Evolutionary conservation across 2,329 filamentous ascomycete species (phyloP).

Genomic region (Stylonectria norvegica): DNA sequence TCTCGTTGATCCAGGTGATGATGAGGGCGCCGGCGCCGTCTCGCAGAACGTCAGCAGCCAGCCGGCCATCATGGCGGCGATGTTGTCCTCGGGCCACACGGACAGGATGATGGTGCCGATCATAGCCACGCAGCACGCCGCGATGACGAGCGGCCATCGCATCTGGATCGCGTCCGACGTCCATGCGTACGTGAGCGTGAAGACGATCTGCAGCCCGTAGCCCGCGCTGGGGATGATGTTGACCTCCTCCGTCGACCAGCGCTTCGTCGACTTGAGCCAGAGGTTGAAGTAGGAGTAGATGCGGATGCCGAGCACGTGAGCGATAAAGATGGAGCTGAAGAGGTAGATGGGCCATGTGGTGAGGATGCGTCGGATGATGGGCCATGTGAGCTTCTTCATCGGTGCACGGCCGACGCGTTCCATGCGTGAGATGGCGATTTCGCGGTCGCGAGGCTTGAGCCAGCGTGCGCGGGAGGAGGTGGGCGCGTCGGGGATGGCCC

Average conservation of each 20-base stretch:
- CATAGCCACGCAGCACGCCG: slow-evolving; percentile 40
- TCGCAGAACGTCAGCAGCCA: slow-evolving; percentile 36
- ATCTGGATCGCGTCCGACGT: slow-evolving; percentile 50
- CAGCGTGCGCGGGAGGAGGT: slow-evolving; percentile 41
- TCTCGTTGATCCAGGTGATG: slow-evolving; percentile 48
- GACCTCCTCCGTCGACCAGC: slow-evolving; percentile 37
- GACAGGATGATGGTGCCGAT: slow-evolving; percentile 34
- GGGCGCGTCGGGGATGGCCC: slow-evolving; percentile 45
- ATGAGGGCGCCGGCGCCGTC: slow-evolving; percentile 35
- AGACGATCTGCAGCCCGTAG: slow-evolving; percentile 38
- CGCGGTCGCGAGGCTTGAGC: slow-evolving; percentile 53
- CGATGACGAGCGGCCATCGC: slow-evolving; percentile 52
- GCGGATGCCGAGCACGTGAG: slow-evolving; percentile 38
- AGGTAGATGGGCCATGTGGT: slow-evolving; percentile 43
- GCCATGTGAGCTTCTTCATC: slow-evolving; percentile 32
- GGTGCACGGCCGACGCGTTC: slow-evolving; percentile 49
- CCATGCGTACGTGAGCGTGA: slow-evolving; percentile 55
- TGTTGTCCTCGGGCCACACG: slow-evolving; percentile 33
- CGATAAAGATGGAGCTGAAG: slow-evolving; percentile 38
- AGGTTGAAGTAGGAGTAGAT: slow-evolving; percentile 41
- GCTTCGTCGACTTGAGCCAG: slow-evolving; percentile 36
- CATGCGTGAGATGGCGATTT: slow-evolving; percentile 65
- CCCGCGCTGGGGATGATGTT: slow-evolving; percentile 47
- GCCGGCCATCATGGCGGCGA: slow-evolving; percentile 33
- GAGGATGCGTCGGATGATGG: slow-evolving; percentile 37